These are phyloP conservation scores for Salix udensis DNA, from an alignment of 345 rosid species.

Conservation along the genomic window DNA sequence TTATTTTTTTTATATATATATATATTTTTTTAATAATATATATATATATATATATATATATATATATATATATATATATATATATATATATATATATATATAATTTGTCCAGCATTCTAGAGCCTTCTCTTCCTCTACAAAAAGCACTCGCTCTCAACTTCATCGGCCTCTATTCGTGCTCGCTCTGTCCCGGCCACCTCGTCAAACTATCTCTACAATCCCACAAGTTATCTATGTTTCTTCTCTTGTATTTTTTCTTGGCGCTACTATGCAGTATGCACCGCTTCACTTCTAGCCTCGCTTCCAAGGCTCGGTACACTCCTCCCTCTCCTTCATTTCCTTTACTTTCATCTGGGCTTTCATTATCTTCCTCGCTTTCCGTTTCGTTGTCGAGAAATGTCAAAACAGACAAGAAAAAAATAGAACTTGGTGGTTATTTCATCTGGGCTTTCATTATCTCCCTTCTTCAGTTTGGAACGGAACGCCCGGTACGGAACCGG, in stretches of 20 bases:
- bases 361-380: background rate
- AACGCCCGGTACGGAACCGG: too few species aligned
- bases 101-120: too few species aligned
- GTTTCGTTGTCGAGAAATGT: conserved; percentile 6
- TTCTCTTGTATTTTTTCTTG: background rate
- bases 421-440: background rate
- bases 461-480: too few species aligned
- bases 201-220: background rate
- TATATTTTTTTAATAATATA: too few species aligned
- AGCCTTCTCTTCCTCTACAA: conserved; percentile 29
- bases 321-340: background rate
- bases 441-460: too few species aligned
- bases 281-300: conserved; percentile 62
- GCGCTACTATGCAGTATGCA: conserved; percentile 50
- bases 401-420: background rate
- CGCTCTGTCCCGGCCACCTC: background rate
- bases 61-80: too few species aligned
- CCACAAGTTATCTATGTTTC: background rate
- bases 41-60: too few species aligned
- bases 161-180: background rate
- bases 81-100: too few species aligned
- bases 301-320: conserved; percentile 37
- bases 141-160: background rate
- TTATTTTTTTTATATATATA: too few species aligned
- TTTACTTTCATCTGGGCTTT: background rate